These are phyloP conservation scores for Ceriops decandra DNA, from an alignment of 345 rosid genomes.

Conservation along the genomic window DNA sequence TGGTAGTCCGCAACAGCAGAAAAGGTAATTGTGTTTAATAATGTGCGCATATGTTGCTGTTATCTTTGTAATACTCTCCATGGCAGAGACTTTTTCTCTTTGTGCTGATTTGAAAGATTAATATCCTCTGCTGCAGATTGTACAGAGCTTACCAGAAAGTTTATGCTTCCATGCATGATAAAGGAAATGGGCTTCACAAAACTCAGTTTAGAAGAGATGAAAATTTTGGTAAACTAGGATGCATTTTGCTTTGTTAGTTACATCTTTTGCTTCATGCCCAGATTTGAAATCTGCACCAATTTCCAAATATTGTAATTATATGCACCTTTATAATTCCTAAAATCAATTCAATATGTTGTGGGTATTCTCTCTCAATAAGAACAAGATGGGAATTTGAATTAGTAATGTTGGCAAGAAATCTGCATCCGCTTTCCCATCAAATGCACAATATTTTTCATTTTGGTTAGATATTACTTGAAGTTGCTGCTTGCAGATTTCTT, in stretches of 20 bases:
- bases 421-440: neutral
- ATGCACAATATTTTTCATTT: neutral
- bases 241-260: neutral
- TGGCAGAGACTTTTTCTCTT: constrained; percentile 7
- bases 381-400: neutral
- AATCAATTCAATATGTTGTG: neutral
- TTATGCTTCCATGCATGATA: constrained; percentile 82
- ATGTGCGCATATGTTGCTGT: neutral
- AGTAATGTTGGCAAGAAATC: neutral
- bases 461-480: neutral
- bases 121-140: constrained; percentile 50
- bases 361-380: neutral
- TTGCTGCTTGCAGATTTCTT: neutral
- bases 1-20: constrained; percentile 64
- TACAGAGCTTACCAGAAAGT: constrained; percentile 94
- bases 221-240: constrained; percentile 51
- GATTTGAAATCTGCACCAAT: neutral
- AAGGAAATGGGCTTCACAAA: constrained; percentile 81
- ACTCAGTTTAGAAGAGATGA: constrained; percentile 98
- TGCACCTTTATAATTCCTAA: neutral
- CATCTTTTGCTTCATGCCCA: neutral
- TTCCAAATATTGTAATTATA: neutral
- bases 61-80: neutral
- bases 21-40: constrained; percentile 49
- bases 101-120: constrained; percentile 8